Evolutionary conservation across 768 basidiomycete genomes (phyloP), one percentile per base, ranked within the genome.

Genomic region (Clathrus columnatus): DNA sequence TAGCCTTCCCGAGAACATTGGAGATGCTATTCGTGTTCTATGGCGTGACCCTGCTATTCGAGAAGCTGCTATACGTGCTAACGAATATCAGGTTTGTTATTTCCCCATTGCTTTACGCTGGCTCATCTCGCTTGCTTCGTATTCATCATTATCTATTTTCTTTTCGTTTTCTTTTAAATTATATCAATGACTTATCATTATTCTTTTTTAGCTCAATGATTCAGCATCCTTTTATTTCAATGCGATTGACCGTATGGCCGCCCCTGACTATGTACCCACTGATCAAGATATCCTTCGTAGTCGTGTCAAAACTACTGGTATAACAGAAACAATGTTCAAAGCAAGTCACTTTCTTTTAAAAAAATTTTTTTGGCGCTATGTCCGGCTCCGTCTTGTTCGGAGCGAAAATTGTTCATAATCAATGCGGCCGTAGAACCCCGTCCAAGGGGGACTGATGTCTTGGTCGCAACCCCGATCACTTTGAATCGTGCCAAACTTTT

Each of bases 211-310:
- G 54, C 77, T 99, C 55, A 97, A 97, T 70, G 95, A 99, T 70
- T 87, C 84, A 3, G 95, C 95, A 2, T 81, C 90, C 17, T 98
- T 97, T 79, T 98, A 95, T 75, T 98, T 97, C 77, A 87, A 84
- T 67, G 72, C 85, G 11, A 91, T 98, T 62, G 83, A 90, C 59
- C 82, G 92, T 59, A 94, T 98, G 82, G 73, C 85, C 0, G 64
- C 75, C 1, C 76, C 81, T 0, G 74, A 76, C 36, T 98, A 94
- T 72, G 72, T 93, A 59, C 95, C 95, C 7, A 87, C 87, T 0
- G 94, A 98, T 69, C 93, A 96, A 69, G 95, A 99, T 63, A 96
- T 99, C 63, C 74, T 97, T 10, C 80, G 95, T 43, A 87, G 85
- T 50, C 81, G 95, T 62, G 95, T 98, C 48, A 97, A 96, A 75